Evolutionary conservation across 2,329 filamentous ascomycete species (phyloP).

Genomic region (Colletotrichum incanum): DNA sequence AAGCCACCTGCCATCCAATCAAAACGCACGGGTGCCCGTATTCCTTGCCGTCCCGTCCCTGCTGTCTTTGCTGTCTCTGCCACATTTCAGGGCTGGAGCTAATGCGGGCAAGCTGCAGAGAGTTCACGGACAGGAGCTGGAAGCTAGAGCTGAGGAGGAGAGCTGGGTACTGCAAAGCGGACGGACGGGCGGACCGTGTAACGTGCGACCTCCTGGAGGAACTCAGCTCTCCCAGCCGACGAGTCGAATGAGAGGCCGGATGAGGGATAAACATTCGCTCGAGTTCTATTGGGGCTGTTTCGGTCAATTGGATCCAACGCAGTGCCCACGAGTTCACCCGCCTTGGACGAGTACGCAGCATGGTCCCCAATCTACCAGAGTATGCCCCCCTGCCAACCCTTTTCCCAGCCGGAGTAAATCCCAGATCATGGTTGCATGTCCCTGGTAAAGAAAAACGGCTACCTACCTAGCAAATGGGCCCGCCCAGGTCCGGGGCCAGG

Average conservation of each 20-base stretch:
- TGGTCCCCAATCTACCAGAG: too few species aligned
- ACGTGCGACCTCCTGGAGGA: neutral
- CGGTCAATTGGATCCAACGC: slow-evolving; percentile 25
- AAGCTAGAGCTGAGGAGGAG: slow-evolving; percentile 4
- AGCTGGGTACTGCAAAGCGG: neutral
- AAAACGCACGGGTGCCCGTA: slow-evolving; percentile 27
- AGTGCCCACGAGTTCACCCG: neutral
- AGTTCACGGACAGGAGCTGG: slow-evolving; percentile 10
- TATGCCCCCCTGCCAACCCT: slow-evolving; percentile 1
- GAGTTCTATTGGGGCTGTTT: slow-evolving; percentile 6
- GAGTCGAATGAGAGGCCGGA: neutral
- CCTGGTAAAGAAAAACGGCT: slow-evolving; percentile 26
- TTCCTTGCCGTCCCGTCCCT: neutral
- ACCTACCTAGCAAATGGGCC: neutral
- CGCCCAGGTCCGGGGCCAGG: slow-evolving; percentile 14
- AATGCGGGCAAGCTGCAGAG: slow-evolving; percentile 10
- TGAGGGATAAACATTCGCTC: slow-evolving; percentile 10
- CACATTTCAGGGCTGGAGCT: slow-evolving; percentile 20
- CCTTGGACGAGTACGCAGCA: neutral
- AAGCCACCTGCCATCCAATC: slow-evolving; percentile 39
- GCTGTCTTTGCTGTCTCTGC: neutral
- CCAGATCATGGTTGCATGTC: slow-evolving; percentile 32
- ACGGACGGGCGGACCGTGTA: slow-evolving; percentile 5
- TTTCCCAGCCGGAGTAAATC: neutral
- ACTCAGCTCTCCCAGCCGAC: neutral